A percentile compares a stretch with the other conserved stretches of the same genome.
phyloP scores from a whole-genome alignment of 2,329 filamentous ascomycete genomes.

The Annulohypoxylon truncatum region DNA sequence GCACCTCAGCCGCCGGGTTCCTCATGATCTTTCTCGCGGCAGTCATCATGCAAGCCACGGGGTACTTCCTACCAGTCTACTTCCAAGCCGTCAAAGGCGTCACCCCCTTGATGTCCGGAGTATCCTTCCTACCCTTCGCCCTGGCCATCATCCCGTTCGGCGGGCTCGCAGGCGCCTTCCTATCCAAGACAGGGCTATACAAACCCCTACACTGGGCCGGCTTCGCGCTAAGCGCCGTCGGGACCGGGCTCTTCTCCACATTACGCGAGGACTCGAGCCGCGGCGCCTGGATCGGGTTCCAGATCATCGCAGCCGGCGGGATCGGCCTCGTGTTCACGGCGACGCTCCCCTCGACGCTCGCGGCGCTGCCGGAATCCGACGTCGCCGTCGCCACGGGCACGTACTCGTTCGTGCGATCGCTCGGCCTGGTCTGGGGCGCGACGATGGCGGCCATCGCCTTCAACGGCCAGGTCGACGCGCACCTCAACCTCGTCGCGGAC shows the following conservation, averaged over 20 bases:
- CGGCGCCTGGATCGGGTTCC: constrained; percentile 52
- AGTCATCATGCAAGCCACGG: constrained; percentile 49
- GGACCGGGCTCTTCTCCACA: constrained; percentile 52
- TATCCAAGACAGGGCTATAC: constrained; percentile 52
- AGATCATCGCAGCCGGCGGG: constrained; percentile 52
- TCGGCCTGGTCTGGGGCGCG: constrained; percentile 55
- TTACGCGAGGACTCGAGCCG: constrained; percentile 48
- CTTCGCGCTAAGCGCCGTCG: constrained; percentile 47
- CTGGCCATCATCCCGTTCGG: constrained; percentile 43
- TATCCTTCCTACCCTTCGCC: constrained; percentile 49
- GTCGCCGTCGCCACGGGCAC: constrained; percentile 48
- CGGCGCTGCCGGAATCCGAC: constrained; percentile 44
- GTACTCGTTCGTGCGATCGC: constrained; percentile 52
- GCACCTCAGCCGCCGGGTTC: constrained; percentile 34
- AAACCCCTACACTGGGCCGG: constrained; percentile 46
- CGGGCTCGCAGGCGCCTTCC: constrained; percentile 42
- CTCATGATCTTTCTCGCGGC: constrained; percentile 52
- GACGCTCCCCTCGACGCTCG: constrained; percentile 53
- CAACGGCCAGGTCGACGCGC: constrained; percentile 28
- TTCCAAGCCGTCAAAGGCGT: constrained; percentile 51
- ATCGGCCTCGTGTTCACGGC: constrained; percentile 53
- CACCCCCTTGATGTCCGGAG: constrained; percentile 41
- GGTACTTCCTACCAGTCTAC: constrained; percentile 56
- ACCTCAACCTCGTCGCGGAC: constrained; percentile 1
- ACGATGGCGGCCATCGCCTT: constrained; percentile 53